Base-by-base conservation (phyloP, 164 flowering plant species). In the Nymphaea thermarum region DNA sequence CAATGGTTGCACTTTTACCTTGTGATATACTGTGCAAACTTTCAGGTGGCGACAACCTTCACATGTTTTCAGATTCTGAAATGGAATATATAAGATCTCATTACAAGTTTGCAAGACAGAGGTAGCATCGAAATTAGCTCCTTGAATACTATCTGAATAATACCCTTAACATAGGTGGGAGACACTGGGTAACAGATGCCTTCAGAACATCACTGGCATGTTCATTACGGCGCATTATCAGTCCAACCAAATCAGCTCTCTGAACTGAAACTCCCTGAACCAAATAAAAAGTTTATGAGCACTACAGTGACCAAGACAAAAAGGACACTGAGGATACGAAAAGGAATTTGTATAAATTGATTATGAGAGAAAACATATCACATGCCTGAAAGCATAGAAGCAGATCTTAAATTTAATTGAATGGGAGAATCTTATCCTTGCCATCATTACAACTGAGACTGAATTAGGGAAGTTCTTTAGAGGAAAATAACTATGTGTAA, bases 171-270 rank as follows among this genome's bases (percentile, higher is more conserved):
- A 95, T 87, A 69, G 91, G 87, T 44, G 98, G 99, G 69, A 95
- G 75, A 71, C 82, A 83, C 66, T 95, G 99, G 12, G 62, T 64
- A 16, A 73, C 83, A 69, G 83, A 82, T 68, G 99, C 98, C 82
- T 83, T 90, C 16, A 85, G 77, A 69, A 92, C 81, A 66, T 88
- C 88, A 78, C 68, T 84, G 70, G 98, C 99, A 71, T 92, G 88
- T 75, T 87, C 99, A 86, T 95, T 95, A 4, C 99, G 98, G 6
- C 99, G 96, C 90, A 92, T 92, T 67, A 95, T 87, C 61, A 95
- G 76, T 71, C 98, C 97, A 68, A 95, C 79, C 78, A 92, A 75
- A 73, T 92, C 94, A 72, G 98, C 84, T 79, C 99, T 84, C 73
- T 68, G 82, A 63, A 86, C 93, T 57, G 47, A 55, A 64, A 90